Evolutionary conservation across 2,329 filamentous ascomycete species (phyloP).

Genomic region (Apiospora saccharicola): DNA sequence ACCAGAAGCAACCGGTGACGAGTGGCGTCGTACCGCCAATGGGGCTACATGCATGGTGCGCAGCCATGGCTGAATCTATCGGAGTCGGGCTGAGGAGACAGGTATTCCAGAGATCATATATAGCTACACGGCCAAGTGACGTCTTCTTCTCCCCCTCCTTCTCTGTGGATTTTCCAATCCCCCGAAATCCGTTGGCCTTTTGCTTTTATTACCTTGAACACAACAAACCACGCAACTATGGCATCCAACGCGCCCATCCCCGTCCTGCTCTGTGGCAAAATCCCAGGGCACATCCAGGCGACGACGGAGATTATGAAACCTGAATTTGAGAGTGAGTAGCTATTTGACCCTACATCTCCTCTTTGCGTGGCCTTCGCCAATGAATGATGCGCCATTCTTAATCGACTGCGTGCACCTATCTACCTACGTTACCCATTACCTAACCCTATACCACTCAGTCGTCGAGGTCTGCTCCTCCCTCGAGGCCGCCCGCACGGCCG

Average conservation of each 20-base stretch:
- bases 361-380: too few relatives aligned
- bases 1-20: neutral
- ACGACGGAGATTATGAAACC: slow-evolving; percentile 27
- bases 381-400: neutral
- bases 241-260: slow-evolving; percentile 24
- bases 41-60: neutral
- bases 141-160: neutral
- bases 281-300: slow-evolving; percentile 25
- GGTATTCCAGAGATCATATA: neutral
- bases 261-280: slow-evolving; percentile 27
- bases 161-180: neutral
- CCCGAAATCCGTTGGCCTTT: neutral
- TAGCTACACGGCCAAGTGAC: neutral
- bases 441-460: neutral
- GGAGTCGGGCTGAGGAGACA: neutral
- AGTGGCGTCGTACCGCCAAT: neutral
- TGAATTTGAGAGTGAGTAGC: slow-evolving; percentile 24
- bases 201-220: neutral
- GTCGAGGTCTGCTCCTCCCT: slow-evolving; percentile 23
- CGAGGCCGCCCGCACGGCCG: slow-evolving; percentile 9
- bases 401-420: too few relatives aligned
- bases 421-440: neutral
- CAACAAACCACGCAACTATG: neutral
- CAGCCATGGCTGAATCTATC: neutral
- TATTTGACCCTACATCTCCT: too few relatives aligned